Conservation (phyloP, 2,329 filamentous ascomycete species). For the Calonectria multiphialidica region DNA sequence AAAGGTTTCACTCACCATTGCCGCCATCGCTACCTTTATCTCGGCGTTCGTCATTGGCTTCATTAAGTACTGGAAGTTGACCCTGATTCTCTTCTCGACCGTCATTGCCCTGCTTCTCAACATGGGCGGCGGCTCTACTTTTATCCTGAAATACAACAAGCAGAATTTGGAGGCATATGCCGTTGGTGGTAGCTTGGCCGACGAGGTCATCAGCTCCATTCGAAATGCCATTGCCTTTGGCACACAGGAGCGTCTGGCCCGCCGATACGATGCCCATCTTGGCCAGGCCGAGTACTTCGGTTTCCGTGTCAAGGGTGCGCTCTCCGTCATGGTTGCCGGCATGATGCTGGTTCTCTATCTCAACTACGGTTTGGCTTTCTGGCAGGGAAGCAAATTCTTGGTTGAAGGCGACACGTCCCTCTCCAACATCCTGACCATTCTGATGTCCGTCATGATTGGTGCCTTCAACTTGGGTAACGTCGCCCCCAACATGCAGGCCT, state of each 20-base stretch:
- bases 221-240: slow-evolving; percentile 94
- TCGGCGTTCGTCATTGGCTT: slow-evolving; percentile 93
- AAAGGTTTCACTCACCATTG: slow-evolving; percentile 84
- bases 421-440: slow-evolving; percentile 82
- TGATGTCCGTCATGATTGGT: slow-evolving; percentile 93
- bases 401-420: slow-evolving; percentile 75
- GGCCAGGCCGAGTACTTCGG: slow-evolving; percentile 80
- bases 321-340: slow-evolving; percentile 83
- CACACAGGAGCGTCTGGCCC: slow-evolving; percentile 91
- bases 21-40: slow-evolving; percentile 84
- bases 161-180: slow-evolving; percentile 83
- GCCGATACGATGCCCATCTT: slow-evolving; percentile 85
- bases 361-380: slow-evolving; percentile 90
- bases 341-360: slow-evolving; percentile 89
- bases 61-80: slow-evolving; percentile 92
- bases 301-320: slow-evolving; percentile 77
- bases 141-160: slow-evolving; percentile 87
- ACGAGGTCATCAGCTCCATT: slow-evolving; percentile 94
- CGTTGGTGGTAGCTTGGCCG: slow-evolving; percentile 86
- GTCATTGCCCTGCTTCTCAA: slow-evolving; percentile 83
- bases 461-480: slow-evolving; percentile 92
- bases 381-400: slow-evolving; percentile 85
- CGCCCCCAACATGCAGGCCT: slow-evolving; percentile 87
- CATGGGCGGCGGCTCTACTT: slow-evolving; percentile 79
- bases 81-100: slow-evolving; percentile 86